Evolutionary conservation across 1,139 yeast species (phyloP), one percentile per base, ranked within the genome.

Genomic region (Saccharomyces hybrid): DNA sequence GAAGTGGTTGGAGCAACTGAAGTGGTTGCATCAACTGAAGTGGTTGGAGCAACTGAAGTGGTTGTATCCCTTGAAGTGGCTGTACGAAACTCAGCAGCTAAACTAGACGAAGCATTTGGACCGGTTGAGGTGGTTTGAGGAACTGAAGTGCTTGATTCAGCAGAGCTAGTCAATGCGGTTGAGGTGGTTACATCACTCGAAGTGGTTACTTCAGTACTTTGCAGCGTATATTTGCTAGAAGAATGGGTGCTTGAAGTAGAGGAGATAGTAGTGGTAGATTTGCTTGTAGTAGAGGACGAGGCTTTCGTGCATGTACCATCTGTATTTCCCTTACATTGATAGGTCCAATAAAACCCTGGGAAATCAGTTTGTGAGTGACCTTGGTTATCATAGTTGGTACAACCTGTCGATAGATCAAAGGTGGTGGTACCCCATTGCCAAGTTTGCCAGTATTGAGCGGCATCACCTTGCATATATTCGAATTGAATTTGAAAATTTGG

Each of bases 401-500:
- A 70, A 25, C 68, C 69, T 34, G 67, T 64, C 6, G 52, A 53
- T 51, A 70, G 62, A 49, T 68, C 70, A 29, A 62, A 64, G 2
- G 60, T 41, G 13, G 57, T 53, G 13, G 56, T 26, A 48, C 65
- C 62, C 58, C 64, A 67, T 2, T 46, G 31, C 67, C 70, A 59
- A 11, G 57, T 51, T 4, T 41, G 13, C 47, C 58, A 57, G 34
- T 55, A 53, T 14, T 50, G 48, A 23, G 52, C 14, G 9, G 60
- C 55, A 38, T 53, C 50, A 23, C 64, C 64, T 49, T 58, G 60
- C 26, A 55, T 32, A 62, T 69, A 69, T 49, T 69, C 72, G 52
- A 60, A 70, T 50, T 69, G 69, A 50, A 71, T 63, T 55, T 66
- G 69, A 53, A 66, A 64, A 16, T 60, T 55, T 19, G 66, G 63